Evolutionary conservation across 1,284 basidiomycete species (phyloP).

Genomic region (Ustilago cynodontis): DNA sequence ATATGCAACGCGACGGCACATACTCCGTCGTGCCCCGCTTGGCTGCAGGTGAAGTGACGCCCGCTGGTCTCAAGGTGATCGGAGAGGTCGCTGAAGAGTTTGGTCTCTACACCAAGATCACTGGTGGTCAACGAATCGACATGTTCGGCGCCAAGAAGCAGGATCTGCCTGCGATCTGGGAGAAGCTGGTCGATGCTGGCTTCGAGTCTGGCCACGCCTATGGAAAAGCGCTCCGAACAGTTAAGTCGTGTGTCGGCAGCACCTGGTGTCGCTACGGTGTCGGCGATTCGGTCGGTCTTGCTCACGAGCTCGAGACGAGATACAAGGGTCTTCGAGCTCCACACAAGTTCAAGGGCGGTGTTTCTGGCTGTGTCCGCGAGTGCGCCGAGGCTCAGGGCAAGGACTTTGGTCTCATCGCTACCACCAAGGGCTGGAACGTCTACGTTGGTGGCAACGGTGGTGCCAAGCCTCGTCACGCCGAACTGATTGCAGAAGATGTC

Average conservation of each 20-base stretch:
- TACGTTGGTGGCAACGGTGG: slow-evolving; percentile 82
- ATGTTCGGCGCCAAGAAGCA: slow-evolving; percentile 81
- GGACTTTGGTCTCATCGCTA: slow-evolving; percentile 83
- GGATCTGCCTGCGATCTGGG: slow-evolving; percentile 83
- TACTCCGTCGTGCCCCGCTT: slow-evolving; percentile 82
- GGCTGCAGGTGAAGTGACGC: slow-evolving; percentile 78
- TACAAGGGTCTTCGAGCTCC: slow-evolving; percentile 80
- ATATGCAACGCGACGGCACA: slow-evolving; percentile 81
- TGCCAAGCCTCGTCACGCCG: slow-evolving; percentile 76
- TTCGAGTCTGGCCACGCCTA: slow-evolving; percentile 84
- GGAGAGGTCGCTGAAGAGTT: slow-evolving; percentile 80
- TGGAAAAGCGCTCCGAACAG: slow-evolving; percentile 76
- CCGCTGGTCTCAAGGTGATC: slow-evolving; percentile 79
- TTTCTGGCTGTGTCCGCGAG: slow-evolving; percentile 75
- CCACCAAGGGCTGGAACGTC: slow-evolving; percentile 76
- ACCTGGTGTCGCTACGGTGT: slow-evolving; percentile 82
- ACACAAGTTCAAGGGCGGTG: slow-evolving; percentile 83
- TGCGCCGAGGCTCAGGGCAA: slow-evolving; percentile 78
- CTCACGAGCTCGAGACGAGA: slow-evolving; percentile 79
- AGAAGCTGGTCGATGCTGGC: slow-evolving; percentile 77
- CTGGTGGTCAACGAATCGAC: slow-evolving; percentile 77
- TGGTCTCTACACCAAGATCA: slow-evolving; percentile 73
- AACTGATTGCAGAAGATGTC: slow-evolving; percentile 73
- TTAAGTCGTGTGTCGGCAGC: slow-evolving; percentile 76
- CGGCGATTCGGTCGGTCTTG: slow-evolving; percentile 81